These are phyloP conservation scores for Flagelloscypha sp. DNA, from an alignment of 768 basidiomycete species.

Conservation along the genomic window DNA sequence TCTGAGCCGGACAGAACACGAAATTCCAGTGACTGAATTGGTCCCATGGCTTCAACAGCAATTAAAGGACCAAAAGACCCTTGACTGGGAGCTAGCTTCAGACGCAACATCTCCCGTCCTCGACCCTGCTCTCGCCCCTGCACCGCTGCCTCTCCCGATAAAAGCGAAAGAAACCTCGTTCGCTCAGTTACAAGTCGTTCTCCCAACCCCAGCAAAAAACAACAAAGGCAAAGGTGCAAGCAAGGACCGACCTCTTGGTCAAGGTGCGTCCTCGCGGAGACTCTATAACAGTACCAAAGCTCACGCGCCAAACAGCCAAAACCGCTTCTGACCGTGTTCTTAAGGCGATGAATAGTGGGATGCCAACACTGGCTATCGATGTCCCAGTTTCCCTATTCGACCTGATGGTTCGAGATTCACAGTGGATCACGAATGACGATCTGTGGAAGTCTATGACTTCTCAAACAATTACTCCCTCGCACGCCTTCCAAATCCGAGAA, in stretches of 20 bases:
- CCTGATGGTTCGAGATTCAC: slow-evolving; percentile 42
- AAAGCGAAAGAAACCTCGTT: slow-evolving; percentile 26
- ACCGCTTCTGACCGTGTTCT: too few species aligned
- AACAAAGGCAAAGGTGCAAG: too few species aligned
- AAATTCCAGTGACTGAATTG: slow-evolving; percentile 64
- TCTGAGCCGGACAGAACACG: slow-evolving; percentile 67
- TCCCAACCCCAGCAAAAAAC: too few species aligned
- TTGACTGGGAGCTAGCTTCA: slow-evolving; percentile 59
- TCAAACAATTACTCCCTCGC: slow-evolving; percentile 47
- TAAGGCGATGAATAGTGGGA: slow-evolving; percentile 46
- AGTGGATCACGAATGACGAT: slow-evolving; percentile 73
- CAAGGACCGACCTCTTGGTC: too few species aligned
- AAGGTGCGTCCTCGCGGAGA: too few species aligned
- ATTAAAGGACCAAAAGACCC: slow-evolving; percentile 71
- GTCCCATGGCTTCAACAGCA: slow-evolving; percentile 69
- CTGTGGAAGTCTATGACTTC: slow-evolving; percentile 54
- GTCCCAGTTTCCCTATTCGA: slow-evolving; percentile 56
- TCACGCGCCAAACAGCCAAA: slow-evolving; percentile 49
- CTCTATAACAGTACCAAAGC: too few species aligned
- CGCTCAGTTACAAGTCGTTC: slow-evolving; percentile 2
- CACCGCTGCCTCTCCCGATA: too few species aligned
- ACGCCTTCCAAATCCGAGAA: slow-evolving; percentile 60
- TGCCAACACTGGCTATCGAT: slow-evolving; percentile 69
- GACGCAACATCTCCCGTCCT: slow-evolving; percentile 36
- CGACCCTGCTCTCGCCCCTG: slow-evolving; percentile 23